Percentiles rank a stretch among this genome's conserved stretches.
These are phyloP conservation scores for Fusarium mexicanum DNA, from an alignment of 2,329 filamentous ascomycete species.

Conservation along the genomic window DNA sequence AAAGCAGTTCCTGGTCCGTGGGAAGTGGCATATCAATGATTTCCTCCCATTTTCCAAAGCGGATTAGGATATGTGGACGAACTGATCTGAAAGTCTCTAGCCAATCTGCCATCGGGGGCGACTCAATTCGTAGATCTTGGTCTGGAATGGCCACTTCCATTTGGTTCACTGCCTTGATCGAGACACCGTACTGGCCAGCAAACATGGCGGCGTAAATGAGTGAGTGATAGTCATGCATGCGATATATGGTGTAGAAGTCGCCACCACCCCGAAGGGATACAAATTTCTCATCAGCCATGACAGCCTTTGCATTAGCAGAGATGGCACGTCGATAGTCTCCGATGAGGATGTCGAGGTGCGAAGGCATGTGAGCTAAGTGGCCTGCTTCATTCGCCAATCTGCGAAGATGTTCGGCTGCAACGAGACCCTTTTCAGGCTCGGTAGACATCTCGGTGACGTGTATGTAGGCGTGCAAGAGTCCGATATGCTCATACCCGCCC, in stretches of 20 bases:
- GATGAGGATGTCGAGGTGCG: conserved; percentile 76
- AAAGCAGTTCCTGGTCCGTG: conserved; percentile 66
- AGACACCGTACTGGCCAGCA: conserved; percentile 68
- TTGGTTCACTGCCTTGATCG: conserved; percentile 65
- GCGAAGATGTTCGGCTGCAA: conserved; percentile 68
- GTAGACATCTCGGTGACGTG: conserved; percentile 81
- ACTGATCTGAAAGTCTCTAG: conserved; percentile 74
- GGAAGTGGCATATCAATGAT: conserved; percentile 67
- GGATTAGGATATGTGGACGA: conserved; percentile 72
- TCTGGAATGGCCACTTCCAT: conserved; percentile 71
- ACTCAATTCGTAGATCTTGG: conserved; percentile 53
- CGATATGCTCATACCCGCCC: conserved; percentile 66
- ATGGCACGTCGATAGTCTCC: conserved; percentile 75
- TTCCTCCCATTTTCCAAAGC: conserved; percentile 77
- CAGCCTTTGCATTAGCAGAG: conserved; percentile 67
- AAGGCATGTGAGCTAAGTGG: conserved; percentile 78
- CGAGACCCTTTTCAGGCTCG: conserved; percentile 67
- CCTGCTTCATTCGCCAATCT: conserved; percentile 73
- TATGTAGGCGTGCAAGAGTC: conserved; percentile 78
- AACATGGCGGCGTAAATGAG: conserved; percentile 81
- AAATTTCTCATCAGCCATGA: conserved; percentile 72
- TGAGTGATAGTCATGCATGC: conserved; percentile 77
- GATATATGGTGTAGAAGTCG: conserved; percentile 79
- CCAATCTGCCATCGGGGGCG: conserved; percentile 79
- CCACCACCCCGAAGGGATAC: conserved; percentile 63